Evolutionary conservation across 1,284 basidiomycete genomes (phyloP).

Genomic region (Melampsora larici-populina): DNA sequence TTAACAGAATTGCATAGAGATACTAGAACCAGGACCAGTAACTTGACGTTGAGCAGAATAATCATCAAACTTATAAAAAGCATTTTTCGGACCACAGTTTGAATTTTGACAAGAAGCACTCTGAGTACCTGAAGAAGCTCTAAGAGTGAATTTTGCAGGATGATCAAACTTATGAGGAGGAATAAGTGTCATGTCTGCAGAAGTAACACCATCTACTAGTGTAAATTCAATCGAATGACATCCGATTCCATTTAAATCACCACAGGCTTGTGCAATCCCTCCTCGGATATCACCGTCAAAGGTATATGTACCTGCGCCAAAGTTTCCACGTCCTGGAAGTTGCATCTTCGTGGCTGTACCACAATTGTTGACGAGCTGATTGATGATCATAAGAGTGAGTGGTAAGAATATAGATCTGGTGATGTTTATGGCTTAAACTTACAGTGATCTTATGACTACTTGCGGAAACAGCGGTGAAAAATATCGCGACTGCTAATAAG

Average conservation of each 20-base stretch:
- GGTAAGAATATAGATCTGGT: no score
- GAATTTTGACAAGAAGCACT: slow-evolving; percentile 40
- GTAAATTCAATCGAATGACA: slow-evolving; percentile 31
- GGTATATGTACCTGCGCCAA: slow-evolving; percentile 4
- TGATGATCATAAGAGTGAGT: no score
- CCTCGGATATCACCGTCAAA: slow-evolving; percentile 32
- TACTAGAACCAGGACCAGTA: not conserved
- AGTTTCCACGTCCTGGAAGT: slow-evolving; percentile 6
- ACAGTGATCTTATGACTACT: no score
- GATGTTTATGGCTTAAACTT: no score
- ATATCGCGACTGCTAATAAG: no score
- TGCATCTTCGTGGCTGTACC: slow-evolving; percentile 23
- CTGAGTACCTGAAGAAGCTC: not conserved
- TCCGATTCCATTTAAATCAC: slow-evolving; percentile 21
- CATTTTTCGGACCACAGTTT: slow-evolving; percentile 43
- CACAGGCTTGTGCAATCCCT: not conserved
- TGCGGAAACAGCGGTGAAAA: no score
- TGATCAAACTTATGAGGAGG: slow-evolving; percentile 19
- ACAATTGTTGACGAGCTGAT: slow-evolving; percentile 26
- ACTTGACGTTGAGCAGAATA: slow-evolving; percentile 44
- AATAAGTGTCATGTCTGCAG: slow-evolving; percentile 40
- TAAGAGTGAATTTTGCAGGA: not conserved
- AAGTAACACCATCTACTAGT: slow-evolving; percentile 12
- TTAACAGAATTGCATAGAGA: not conserved
- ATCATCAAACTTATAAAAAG: slow-evolving; percentile 34